Base-by-base conservation (phyloP, 2,329 filamentous ascomycete species). In the Hymenoscyphus albidus region DNA sequence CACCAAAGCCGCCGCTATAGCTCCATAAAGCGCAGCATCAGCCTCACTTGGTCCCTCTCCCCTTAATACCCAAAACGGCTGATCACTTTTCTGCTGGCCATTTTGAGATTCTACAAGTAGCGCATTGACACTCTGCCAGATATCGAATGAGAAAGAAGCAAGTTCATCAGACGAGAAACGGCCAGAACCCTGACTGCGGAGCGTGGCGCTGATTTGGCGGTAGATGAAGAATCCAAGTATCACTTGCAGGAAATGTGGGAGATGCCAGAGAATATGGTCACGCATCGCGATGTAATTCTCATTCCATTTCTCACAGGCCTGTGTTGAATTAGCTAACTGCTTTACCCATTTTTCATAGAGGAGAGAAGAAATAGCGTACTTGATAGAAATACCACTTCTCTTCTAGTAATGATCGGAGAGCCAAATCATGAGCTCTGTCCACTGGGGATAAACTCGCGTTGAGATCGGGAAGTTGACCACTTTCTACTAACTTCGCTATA, bases 211-310 rank as follows among this genome's bases (percentile, higher is more conserved):
- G 10, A 75, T 76, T 16, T 73, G 76, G 18, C 81, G 78, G 68
- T 84, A 80, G 3, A 78, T 76, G 0, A 88, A 57, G 16, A 77
- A 69, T 0, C 85, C 86, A 7, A 88, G 71, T 0, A 86, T 1
- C 0, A 82, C 65, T 13, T 80, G 82, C 0, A 85, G 44, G 0
- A 81, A 82, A 70, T 81, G 88, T 0, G 85, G 82, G 1, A 88
- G 66, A 0, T 78, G 62, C 10, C 71, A 75, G 6, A 89, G 76
- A 6, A 80, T 75, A 44, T 82, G 75, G 60, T 80, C 79, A 16
- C 85, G 82, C 84, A 87, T 87, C 14, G 76, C 74, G 65, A 84
- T 80, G 76, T 84, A 88, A 71, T 88, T 87, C 63, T 84, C 76
- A 2, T 80, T 72, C 86, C 86, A 89, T 66, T 80, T 78, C 75